phyloP scores from a whole-genome alignment of 1,284 basidiomycete species.

The Pseudozyma sp. region DNA sequence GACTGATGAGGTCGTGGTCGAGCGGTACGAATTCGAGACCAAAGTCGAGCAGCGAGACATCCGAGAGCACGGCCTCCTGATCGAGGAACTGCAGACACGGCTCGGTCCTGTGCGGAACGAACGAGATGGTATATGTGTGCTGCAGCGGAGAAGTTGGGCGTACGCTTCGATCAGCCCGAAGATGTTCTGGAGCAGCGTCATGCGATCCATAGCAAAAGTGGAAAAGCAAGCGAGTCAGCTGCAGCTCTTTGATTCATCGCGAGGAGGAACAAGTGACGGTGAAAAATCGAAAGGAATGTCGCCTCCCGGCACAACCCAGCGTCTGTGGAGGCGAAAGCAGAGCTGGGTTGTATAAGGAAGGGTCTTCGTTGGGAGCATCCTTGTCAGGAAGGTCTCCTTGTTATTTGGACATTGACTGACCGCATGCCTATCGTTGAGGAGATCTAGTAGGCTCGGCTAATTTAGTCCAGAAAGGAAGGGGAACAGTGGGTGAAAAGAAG shows the following conservation, averaged over 20 bases:
- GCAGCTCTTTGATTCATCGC: not conserved
- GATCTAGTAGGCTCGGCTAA: conserved; percentile 55
- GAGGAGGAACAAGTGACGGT: conserved; percentile 2
- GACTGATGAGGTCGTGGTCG: conserved; percentile 77
- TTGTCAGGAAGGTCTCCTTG: conserved; percentile 55
- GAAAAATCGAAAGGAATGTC: conserved; percentile 22
- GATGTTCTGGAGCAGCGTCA: conserved; percentile 77
- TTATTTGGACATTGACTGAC: conserved; percentile 64
- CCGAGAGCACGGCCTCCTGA: conserved; percentile 32
- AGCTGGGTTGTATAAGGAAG: conserved; percentile 53
- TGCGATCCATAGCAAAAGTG: not conserved
- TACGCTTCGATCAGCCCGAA: conserved; percentile 70
- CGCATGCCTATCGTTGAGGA: conserved; percentile 51
- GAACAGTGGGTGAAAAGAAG: not conserved
- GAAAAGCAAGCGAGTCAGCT: conserved; percentile 10
- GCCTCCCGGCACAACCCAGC: conserved; percentile 55
- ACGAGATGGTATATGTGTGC: conserved; percentile 86
- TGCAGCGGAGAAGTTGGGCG: conserved; percentile 69
- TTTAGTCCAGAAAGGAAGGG: conserved; percentile 39
- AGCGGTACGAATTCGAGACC: conserved; percentile 92
- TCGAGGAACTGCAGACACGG: conserved; percentile 72
- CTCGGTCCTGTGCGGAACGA: conserved; percentile 88
- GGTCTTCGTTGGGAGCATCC: conserved; percentile 55
- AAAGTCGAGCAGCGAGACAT: conserved; percentile 73
- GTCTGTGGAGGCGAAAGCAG: conserved; percentile 45